A percentile compares a stretch with the other conserved stretches of the same genome.
These are phyloP conservation scores for Microdochium bolleyi DNA, from an alignment of 2,329 filamentous ascomycete species.

Conservation along the genomic window DNA sequence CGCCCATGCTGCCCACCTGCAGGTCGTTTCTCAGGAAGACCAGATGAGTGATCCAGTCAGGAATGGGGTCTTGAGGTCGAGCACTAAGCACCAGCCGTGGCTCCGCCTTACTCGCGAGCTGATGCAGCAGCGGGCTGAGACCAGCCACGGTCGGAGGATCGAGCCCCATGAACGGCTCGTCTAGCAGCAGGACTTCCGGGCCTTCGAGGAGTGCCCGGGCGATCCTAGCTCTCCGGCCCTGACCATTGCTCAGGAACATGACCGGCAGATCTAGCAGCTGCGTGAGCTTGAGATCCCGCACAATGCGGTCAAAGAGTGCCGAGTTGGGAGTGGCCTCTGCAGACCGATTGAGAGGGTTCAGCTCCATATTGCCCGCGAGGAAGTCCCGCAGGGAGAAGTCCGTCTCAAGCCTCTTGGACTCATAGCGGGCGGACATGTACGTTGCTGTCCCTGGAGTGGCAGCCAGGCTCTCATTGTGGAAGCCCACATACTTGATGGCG, in stretches of 20 bases:
- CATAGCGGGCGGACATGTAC: slow-evolving; percentile 85
- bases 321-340: slow-evolving; percentile 37
- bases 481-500: slow-evolving; percentile 86
- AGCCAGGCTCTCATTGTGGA: slow-evolving; percentile 62
- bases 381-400: slow-evolving; percentile 83
- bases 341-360: slow-evolving; percentile 61
- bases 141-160: slow-evolving; percentile 73
- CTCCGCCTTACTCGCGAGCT: slow-evolving; percentile 55
- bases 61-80: slow-evolving; percentile 78
- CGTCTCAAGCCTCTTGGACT: slow-evolving; percentile 76
- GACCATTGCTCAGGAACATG: slow-evolving; percentile 86
- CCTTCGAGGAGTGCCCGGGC: slow-evolving; percentile 72
- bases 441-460: slow-evolving; percentile 57
- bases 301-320: slow-evolving; percentile 50
- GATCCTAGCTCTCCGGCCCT: slow-evolving; percentile 79
- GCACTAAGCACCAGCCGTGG: slow-evolving; percentile 72
- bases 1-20: slow-evolving; percentile 57
- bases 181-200: slow-evolving; percentile 76
- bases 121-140: slow-evolving; percentile 63
- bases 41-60: slow-evolving; percentile 84
- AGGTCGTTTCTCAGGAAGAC: slow-evolving; percentile 63
- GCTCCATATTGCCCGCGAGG: slow-evolving; percentile 69
- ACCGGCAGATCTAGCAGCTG: slow-evolving; percentile 73
- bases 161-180: slow-evolving; percentile 94
- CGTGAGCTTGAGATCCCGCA: slow-evolving; percentile 60